A percentile compares a stretch with the other conserved stretches of the same genome.
phyloP scores from a whole-genome alignment of 495 filamentous ascomycete genomes.

The Penicillium parvum region DNA sequence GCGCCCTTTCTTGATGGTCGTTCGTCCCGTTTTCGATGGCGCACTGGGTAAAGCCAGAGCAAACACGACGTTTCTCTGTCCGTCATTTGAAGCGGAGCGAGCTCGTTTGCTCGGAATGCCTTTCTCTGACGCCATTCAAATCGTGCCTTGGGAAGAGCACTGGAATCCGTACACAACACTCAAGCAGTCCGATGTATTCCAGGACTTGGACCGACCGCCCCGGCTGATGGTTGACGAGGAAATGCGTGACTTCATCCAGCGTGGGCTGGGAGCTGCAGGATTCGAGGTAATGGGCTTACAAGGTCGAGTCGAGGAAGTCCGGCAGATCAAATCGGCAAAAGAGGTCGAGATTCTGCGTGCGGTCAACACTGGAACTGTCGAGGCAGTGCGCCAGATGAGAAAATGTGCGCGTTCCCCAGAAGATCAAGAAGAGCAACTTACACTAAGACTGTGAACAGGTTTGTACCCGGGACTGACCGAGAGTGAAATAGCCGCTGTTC shows the following conservation, averaged over 20 bases:
- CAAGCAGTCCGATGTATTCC: slow-evolving; percentile 27
- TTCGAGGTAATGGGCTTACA: slow-evolving; percentile 45
- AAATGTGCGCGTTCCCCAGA: slow-evolving; percentile 32
- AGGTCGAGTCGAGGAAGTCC: slow-evolving; percentile 45
- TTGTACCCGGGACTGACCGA: slow-evolving; percentile 48
- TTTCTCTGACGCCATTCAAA: slow-evolving; percentile 37
- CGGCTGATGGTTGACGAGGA: slow-evolving; percentile 55
- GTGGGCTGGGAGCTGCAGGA: slow-evolving; percentile 42
- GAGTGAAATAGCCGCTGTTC: slow-evolving; percentile 43
- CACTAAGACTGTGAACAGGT: slow-evolving; percentile 13
- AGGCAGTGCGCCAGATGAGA: slow-evolving; percentile 50
- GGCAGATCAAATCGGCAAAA: slow-evolving; percentile 45
- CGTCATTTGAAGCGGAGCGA: slow-evolving; percentile 51
- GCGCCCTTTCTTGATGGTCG: slow-evolving; percentile 52
- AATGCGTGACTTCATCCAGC: slow-evolving; percentile 52
- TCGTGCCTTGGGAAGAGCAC: slow-evolving; percentile 53
- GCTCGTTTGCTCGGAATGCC: slow-evolving; percentile 50
- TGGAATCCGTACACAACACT: slow-evolving; percentile 52
- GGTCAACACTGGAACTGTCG: slow-evolving; percentile 55
- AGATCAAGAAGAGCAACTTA: not conserved
- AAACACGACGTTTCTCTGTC: slow-evolving; percentile 47
- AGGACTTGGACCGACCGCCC: slow-evolving; percentile 13
- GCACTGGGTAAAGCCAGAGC: slow-evolving; percentile 36
- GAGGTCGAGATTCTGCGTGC: slow-evolving; percentile 50
- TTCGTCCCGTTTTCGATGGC: slow-evolving; percentile 32